Conservation (phyloP, 2,329 filamentous ascomycete genomes). For the Akanthomyces lecanii region DNA sequence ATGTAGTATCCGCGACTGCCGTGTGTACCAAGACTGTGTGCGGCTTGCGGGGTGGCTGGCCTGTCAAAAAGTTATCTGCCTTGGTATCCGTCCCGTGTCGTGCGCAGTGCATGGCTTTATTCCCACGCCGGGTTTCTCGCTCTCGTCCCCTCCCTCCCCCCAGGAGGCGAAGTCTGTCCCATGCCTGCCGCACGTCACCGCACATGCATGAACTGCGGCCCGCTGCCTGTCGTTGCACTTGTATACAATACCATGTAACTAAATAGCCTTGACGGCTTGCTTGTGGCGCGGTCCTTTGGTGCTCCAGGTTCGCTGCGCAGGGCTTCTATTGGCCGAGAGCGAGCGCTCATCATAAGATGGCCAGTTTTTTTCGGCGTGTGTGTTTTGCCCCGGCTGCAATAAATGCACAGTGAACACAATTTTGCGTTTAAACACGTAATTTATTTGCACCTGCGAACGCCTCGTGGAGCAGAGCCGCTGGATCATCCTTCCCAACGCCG, state of each 20-base stretch:
- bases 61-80: background rate
- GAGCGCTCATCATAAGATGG: too few species aligned
- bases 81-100: background rate
- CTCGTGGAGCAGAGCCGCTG: too few species aligned
- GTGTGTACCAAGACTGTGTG: background rate
- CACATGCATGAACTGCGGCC: slow-evolving; percentile 2
- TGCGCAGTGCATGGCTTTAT: slow-evolving; percentile 1
- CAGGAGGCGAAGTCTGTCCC: background rate
- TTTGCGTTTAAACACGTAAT: too few species aligned
- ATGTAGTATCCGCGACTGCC: slow-evolving; percentile 6
- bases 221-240: background rate
- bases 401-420: too few species aligned
- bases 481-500: too few species aligned
- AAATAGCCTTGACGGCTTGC: too few species aligned
- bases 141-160: background rate
- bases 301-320: too few species aligned
- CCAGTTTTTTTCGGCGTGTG: too few species aligned
- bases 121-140: background rate
- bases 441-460: too few species aligned
- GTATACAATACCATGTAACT: background rate
- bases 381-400: too few species aligned
- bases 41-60: background rate
- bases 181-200: background rate
- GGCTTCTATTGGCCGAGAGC: too few species aligned
- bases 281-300: too few species aligned